phyloP scores from a whole-genome alignment of 192 early-diverging fungal species.

The Backusella morwellensis region DNA sequence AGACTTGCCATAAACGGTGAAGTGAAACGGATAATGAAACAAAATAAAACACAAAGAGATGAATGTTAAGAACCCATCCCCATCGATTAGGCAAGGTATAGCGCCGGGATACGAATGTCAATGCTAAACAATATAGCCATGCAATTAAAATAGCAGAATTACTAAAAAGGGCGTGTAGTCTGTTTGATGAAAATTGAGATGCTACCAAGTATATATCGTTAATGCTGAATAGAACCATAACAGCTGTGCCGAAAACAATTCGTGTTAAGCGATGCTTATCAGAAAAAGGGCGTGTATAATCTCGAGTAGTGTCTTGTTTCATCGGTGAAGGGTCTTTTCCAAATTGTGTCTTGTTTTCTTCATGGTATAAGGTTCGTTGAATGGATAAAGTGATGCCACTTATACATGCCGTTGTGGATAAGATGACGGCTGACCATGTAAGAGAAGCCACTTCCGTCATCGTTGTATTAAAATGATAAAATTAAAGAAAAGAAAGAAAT shows the following conservation, averaged over 20 bases:
- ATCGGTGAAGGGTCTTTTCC: neutral
- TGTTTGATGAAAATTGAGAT: neutral
- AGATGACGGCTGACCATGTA: slow-evolving; percentile 9
- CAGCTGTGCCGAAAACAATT: slow-evolving; percentile 1
- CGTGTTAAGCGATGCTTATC: slow-evolving; percentile 7
- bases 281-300: slow-evolving; percentile 16
- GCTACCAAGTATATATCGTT: neutral
- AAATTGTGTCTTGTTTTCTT: neutral
- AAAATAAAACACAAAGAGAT: slow-evolving; percentile 30
- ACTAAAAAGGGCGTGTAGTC: neutral
- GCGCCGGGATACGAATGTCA: slow-evolving; percentile 24
- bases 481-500: neutral
- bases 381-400: slow-evolving; percentile 22
- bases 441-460: slow-evolving; percentile 1
- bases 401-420: neutral
- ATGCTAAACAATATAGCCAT: slow-evolving; percentile 28
- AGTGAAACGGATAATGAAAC: slow-evolving; percentile 13
- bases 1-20: slow-evolving; percentile 3
- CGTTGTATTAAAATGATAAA: neutral
- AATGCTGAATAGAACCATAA: neutral
- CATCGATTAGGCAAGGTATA: slow-evolving; percentile 23
- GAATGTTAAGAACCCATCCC: slow-evolving; percentile 35
- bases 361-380: slow-evolving; percentile 22
- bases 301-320: slow-evolving; percentile 8
- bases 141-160: slow-evolving; percentile 10